These are phyloP conservation scores for Spinellus fusiger DNA, from an alignment of 192 early-diverging fungal genomes.

Conservation along the genomic window DNA sequence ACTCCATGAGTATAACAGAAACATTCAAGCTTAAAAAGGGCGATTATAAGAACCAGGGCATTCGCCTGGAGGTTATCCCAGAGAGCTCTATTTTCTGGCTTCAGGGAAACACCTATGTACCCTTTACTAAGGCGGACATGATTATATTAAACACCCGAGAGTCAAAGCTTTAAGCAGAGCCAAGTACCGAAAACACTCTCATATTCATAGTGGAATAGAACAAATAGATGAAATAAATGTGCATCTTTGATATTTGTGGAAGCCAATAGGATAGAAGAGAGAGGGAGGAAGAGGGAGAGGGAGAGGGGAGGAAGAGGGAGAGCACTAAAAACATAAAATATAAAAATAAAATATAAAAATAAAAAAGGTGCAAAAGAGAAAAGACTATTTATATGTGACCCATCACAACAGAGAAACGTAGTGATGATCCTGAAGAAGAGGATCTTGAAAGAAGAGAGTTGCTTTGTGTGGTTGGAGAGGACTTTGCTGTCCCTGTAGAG, in stretches of 20 bases:
- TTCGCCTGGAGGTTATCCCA: conserved; percentile 24
- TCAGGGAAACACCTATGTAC: conserved; percentile 35
- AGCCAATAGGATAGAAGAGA: not conserved
- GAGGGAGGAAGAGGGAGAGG: not conserved
- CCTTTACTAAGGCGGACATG: conserved; percentile 27
- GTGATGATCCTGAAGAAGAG: not conserved
- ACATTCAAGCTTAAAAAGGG: conserved; percentile 51
- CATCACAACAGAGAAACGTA: conserved; percentile 37
- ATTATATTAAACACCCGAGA: conserved; percentile 15
- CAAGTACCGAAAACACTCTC: not conserved
- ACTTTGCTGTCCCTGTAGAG: not conserved
- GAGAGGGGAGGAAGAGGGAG: not conserved
- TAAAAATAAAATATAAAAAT: not conserved
- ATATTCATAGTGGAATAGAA: not conserved
- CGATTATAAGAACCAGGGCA: conserved; percentile 38
- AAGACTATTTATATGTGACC: conserved; percentile 26
- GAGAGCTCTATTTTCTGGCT: conserved; percentile 39
- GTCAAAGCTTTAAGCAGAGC: conserved; percentile 15
- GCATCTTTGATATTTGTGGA: not conserved
- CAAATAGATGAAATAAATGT: not conserved
- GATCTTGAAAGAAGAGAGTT: not conserved
- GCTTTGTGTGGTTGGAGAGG: not conserved
- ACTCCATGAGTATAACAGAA: conserved; percentile 42
- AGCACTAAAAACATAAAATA: not conserved
- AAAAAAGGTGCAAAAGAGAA: no score